Conservation (phyloP, 257 asterid species). For the Avicennia marina region DNA sequence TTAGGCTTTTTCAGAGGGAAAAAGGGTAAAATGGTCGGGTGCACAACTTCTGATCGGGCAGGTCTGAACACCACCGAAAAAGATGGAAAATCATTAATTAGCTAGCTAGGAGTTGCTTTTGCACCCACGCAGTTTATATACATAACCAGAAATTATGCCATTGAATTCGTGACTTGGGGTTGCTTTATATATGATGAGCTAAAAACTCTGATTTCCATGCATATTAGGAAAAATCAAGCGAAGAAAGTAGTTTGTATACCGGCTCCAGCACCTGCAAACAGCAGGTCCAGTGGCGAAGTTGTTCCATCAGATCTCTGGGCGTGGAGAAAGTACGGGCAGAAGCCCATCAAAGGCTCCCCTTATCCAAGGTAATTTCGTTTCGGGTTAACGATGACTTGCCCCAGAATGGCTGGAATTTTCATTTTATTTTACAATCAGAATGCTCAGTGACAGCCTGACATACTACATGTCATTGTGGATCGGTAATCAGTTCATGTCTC, state of each 20-base stretch:
- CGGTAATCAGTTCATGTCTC: not conserved
- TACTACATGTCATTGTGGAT: no score
- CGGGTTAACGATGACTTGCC: not conserved
- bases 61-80: no score
- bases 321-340: conserved; percentile 97
- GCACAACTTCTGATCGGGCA: no score
- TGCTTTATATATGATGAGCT: no score
- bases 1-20: no score
- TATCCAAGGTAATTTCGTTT: conserved; percentile 59
- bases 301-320: conserved; percentile 99
- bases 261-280: conserved; percentile 84
- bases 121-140: no score
- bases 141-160: no score
- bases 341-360: conserved; percentile 97
- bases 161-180: no score
- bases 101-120: not conserved
- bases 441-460: not conserved
- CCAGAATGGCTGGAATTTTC: not conserved
- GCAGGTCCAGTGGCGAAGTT: conserved; percentile 83
- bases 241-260: conserved; percentile 94
- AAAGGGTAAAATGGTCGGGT: no score
- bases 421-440: not conserved
- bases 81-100: no score
- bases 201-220: conserved; percentile 12
- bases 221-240: conserved; percentile 72